Conservation (phyloP, 2,329 filamentous ascomycete genomes). For the Botrytis hyacinthi region DNA sequence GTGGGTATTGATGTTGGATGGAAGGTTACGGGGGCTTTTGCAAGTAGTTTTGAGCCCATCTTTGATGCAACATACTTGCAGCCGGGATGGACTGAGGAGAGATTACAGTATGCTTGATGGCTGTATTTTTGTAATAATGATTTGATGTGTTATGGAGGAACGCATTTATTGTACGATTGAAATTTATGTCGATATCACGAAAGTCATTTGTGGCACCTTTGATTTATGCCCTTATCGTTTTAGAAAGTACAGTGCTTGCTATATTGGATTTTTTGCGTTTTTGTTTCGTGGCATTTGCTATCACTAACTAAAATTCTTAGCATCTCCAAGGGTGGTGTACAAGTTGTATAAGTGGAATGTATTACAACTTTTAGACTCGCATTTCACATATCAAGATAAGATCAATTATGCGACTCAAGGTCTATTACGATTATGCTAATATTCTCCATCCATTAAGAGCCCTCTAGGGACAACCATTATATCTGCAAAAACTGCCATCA, state of each 20-base stretch:
- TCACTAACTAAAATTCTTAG: neutral
- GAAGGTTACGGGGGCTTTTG: conserved; percentile 13
- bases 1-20: conserved; percentile 16
- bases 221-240: neutral
- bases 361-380: neutral
- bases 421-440: neutral
- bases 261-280: neutral
- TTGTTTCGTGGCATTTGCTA: neutral
- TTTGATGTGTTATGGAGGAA: neutral
- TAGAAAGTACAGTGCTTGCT: neutral
- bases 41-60: conserved; percentile 19
- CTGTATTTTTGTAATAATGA: neutral
- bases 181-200: neutral
- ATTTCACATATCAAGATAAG: neutral
- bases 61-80: conserved; percentile 19
- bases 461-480: neutral
- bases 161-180: neutral
- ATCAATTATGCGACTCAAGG: neutral
- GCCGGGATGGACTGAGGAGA: conserved; percentile 15
- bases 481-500: neutral
- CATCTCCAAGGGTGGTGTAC: neutral
- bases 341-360: neutral
- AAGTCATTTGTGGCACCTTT: neutral
- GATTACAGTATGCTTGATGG: conserved; percentile 14
- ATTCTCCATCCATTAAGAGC: neutral